phyloP scores from a whole-genome alignment of 306 rosid species.

The Calophaca sinica region DNA sequence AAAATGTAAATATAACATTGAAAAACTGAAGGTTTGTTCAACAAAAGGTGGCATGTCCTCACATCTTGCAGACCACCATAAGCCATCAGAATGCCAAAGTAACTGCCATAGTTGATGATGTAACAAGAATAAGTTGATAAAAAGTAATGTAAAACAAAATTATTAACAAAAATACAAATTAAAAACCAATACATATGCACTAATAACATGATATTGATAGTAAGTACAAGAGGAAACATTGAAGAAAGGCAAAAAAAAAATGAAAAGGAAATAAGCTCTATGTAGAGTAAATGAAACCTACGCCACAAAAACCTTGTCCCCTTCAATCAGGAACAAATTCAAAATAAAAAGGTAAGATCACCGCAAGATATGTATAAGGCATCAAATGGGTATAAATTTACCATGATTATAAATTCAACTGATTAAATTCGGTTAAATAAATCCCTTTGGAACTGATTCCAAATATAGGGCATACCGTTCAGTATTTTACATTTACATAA shows the following conservation, averaged over 20 bases:
- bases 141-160: conserved; percentile 1
- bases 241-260: conserved; percentile 26
- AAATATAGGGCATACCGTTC: background rate
- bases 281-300: conserved; percentile 24
- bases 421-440: conserved; percentile 27
- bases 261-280: conserved; percentile 19
- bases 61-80: conserved; percentile 87
- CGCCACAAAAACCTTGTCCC: background rate
- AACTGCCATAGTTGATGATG: conserved; percentile 63
- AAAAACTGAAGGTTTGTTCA: conserved; percentile 32
- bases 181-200: background rate
- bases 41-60: conserved; percentile 56
- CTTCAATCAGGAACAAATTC: conserved; percentile 6
- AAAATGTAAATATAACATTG: conserved; percentile 30
- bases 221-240: background rate
- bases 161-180: background rate
- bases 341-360: background rate
- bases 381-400: conserved; percentile 30
- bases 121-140: conserved; percentile 29
- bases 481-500: conserved; percentile 12
- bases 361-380: conserved; percentile 7
- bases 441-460: background rate
- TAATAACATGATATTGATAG: background rate
- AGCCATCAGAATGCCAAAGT: conserved; percentile 86
- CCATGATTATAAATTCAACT: conserved; percentile 14